Conservation (phyloP, 2,329 filamentous ascomycete genomes). For the Emmonsiellopsis sp. region DNA sequence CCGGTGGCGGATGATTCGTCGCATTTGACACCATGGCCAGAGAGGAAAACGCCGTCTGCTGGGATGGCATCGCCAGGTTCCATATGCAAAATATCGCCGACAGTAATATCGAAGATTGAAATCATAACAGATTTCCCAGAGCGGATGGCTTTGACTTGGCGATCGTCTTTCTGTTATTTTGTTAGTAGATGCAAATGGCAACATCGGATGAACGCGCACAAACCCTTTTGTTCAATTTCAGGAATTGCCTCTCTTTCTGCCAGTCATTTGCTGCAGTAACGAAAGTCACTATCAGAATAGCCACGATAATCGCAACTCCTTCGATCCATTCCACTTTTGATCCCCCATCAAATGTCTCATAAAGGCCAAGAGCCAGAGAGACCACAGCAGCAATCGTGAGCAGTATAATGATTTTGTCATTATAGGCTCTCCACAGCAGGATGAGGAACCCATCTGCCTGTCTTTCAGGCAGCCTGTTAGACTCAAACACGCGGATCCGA, state of each 20-base stretch:
- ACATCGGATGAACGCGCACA: conserved; percentile 8
- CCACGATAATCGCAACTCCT: conserved; percentile 56
- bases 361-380: conserved; percentile 60
- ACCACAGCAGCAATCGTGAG: conserved; percentile 59
- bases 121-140: conserved; percentile 56
- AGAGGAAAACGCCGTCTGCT: conserved; percentile 60
- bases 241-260: conserved; percentile 59
- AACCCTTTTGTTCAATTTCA: conserved; percentile 47
- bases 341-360: conserved; percentile 49
- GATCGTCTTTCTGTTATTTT: conserved; percentile 48
- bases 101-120: conserved; percentile 56
- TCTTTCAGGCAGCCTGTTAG: conserved; percentile 54
- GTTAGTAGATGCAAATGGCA: conserved; percentile 3
- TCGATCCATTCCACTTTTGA: conserved; percentile 55
- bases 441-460: conserved; percentile 52
- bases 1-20: conserved; percentile 67
- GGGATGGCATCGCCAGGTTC: conserved; percentile 62
- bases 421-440: conserved; percentile 60
- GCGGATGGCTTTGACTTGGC: conserved; percentile 56
- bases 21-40: conserved; percentile 57
- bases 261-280: conserved; percentile 58
- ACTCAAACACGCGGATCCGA: conserved; percentile 50
- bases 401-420: conserved; percentile 64
- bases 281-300: conserved; percentile 54
- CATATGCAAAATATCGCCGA: conserved; percentile 60